phyloP scores from a whole-genome alignment of 2,329 filamentous ascomycete genomes.

The Curvularia hawaiiensis region DNA sequence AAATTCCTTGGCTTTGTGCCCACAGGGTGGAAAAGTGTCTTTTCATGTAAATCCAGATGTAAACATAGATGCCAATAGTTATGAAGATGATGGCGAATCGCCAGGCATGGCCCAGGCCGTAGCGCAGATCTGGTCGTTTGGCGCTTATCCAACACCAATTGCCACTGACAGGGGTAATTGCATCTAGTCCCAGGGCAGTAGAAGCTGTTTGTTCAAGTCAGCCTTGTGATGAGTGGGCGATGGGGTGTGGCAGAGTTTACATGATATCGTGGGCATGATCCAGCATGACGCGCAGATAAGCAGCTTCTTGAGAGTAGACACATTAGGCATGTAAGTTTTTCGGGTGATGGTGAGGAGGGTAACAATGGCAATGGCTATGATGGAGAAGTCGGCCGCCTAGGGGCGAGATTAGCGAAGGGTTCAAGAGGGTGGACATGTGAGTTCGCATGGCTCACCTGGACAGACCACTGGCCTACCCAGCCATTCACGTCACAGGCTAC shows the following conservation, averaged over 20 bases:
- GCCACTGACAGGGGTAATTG: slow-evolving; percentile 9
- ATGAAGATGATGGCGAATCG: slow-evolving; percentile 11
- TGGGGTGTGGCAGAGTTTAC: neutral
- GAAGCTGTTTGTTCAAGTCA: slow-evolving; percentile 5
- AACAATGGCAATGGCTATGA: slow-evolving; percentile 53
- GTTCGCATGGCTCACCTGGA: slow-evolving; percentile 24
- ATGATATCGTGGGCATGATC: slow-evolving; percentile 41
- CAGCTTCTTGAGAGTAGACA: slow-evolving; percentile 34
- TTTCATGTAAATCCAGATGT: slow-evolving; percentile 11
- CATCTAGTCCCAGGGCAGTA: slow-evolving; percentile 6
- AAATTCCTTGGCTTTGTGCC: neutral
- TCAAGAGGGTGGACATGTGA: neutral
- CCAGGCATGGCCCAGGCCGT: slow-evolving; percentile 8
- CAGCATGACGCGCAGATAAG: slow-evolving; percentile 49
- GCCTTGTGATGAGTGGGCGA: neutral
- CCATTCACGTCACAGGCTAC: slow-evolving; percentile 51
- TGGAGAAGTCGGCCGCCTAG: slow-evolving; percentile 46
- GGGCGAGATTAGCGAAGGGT: neutral
- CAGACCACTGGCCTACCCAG: slow-evolving; percentile 53
- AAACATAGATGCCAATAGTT: slow-evolving; percentile 10
- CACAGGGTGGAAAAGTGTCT: slow-evolving; percentile 4
- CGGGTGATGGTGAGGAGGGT: slow-evolving; percentile 50
- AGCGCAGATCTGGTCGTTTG: slow-evolving; percentile 7
- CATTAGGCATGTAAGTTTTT: slow-evolving; percentile 42
- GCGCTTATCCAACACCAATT: slow-evolving; percentile 17